Conservation (phyloP, 768 basidiomycete genomes). For the Phlebiopsis gigantea region DNA sequence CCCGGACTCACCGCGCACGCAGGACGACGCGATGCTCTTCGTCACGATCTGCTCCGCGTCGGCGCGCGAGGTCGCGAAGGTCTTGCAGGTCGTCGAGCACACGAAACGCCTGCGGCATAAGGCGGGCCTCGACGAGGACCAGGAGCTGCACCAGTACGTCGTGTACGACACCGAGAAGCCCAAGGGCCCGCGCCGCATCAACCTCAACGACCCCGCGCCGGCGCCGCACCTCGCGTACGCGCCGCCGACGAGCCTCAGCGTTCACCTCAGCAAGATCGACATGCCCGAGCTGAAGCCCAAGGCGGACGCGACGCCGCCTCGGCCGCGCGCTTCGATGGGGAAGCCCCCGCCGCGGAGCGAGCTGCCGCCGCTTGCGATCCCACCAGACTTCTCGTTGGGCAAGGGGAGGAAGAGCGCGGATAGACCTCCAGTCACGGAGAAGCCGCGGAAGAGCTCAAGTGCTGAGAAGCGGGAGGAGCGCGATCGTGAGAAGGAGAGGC, state of each 20-base stretch:
- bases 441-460: conserved; percentile 2
- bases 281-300: conserved; percentile 79
- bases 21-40: conserved; percentile 82
- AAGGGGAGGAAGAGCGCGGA: background rate
- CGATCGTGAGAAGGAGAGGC: conserved; percentile 23
- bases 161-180: conserved; percentile 50
- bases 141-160: conserved; percentile 73
- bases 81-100: conserved; percentile 75
- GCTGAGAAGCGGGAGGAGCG: conserved; percentile 21
- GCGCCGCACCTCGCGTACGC: conserved; percentile 40
- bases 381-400: background rate
- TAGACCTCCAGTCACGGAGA: background rate
- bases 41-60: conserved; percentile 65
- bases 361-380: background rate
- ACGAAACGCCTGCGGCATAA: conserved; percentile 74
- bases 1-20: background rate
- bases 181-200: conserved; percentile 59
- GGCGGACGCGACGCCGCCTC: conserved; percentile 20
- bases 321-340: background rate
- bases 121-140: conserved; percentile 48
- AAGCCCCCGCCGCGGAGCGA: background rate
- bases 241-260: conserved; percentile 61
- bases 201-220: conserved; percentile 46
- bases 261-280: conserved; percentile 81
- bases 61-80: conserved; percentile 65